Percentiles rank a stretch among this genome's conserved stretches.
These are phyloP conservation scores for Cystobasidiaceae sp. DNA, from an alignment of 1,284 basidiomycete species.

Conservation along the genomic window DNA sequence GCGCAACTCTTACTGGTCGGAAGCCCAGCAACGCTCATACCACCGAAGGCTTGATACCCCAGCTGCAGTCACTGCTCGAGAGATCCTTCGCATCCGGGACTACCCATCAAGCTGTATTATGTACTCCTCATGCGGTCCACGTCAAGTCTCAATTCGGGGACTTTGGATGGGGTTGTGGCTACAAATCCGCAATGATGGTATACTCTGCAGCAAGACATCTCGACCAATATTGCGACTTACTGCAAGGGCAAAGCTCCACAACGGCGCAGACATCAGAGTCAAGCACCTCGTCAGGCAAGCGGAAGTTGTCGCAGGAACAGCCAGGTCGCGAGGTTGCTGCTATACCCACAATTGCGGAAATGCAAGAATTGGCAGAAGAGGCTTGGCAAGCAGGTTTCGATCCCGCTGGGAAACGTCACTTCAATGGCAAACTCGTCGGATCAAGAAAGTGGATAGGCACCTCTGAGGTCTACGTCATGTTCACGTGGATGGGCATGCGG, in stretches of 20 bases:
- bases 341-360: constrained; percentile 39
- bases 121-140: constrained; percentile 16
- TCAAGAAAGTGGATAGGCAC: constrained; percentile 43
- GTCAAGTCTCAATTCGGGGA: constrained; percentile 33
- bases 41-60: neutral
- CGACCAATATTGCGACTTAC: constrained; percentile 25
- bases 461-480: constrained; percentile 41
- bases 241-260: neutral
- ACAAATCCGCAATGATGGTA: constrained; percentile 42
- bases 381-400: constrained; percentile 43
- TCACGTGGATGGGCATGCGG: constrained; percentile 40
- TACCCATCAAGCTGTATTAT: constrained; percentile 28
- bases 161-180: constrained; percentile 39
- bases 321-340: neutral
- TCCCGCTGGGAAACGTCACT: constrained; percentile 37
- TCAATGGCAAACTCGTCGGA: constrained; percentile 34
- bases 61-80: constrained; percentile 5
- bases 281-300: neutral
- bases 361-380: constrained; percentile 39
- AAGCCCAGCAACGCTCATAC: neutral
- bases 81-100: neutral
- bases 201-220: constrained; percentile 37
- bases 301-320: neutral
- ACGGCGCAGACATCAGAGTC: neutral
- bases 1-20: neutral